A percentile compares a stretch with the other conserved stretches of the same genome.
phyloP scores from a whole-genome alignment of 192 early-diverging fungal species.

The Lunasporangiospora selenospora region DNA sequence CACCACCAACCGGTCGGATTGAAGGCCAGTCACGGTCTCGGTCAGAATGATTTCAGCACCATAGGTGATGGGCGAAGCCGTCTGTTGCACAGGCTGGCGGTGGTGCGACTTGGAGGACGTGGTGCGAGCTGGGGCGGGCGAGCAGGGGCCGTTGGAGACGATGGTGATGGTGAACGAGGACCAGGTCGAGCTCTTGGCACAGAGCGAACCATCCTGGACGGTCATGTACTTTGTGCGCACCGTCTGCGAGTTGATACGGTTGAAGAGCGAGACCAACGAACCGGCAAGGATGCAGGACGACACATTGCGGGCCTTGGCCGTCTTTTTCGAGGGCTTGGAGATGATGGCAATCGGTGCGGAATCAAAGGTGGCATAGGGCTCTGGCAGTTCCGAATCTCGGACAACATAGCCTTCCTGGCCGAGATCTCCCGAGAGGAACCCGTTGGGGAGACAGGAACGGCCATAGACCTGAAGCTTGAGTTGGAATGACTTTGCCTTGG shows the following conservation, averaged over 20 bases:
- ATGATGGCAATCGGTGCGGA: constrained; percentile 83
- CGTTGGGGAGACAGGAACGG: constrained; percentile 39
- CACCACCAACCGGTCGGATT: constrained; percentile 73
- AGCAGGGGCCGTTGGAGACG: constrained; percentile 33
- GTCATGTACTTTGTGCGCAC: constrained; percentile 87
- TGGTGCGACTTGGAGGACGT: constrained; percentile 29
- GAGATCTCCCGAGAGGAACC: constrained; percentile 20
- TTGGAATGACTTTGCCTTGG: constrained; percentile 81
- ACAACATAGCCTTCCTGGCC: constrained; percentile 7
- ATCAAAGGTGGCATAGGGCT: constrained; percentile 66
- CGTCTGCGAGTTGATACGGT: constrained; percentile 92
- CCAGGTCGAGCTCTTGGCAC: constrained; percentile 67
- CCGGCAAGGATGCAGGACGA: constrained; percentile 80
- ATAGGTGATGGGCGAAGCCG: constrained; percentile 63
- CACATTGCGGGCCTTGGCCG: constrained; percentile 80
- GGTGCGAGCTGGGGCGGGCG: constrained; percentile 2
- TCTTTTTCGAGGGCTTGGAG: constrained; percentile 94
- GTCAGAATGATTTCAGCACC: constrained; percentile 77
- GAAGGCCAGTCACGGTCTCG: constrained; percentile 65
- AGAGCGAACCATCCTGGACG: constrained; percentile 59
- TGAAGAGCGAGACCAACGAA: constrained; percentile 83
- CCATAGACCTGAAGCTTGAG: constrained; percentile 69
- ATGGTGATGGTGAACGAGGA: constrained; percentile 64
- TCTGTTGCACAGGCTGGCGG: constrained; percentile 23
- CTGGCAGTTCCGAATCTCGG: constrained; percentile 32